Evolutionary conservation across 805 yeast genomes (phyloP).

Genomic region (Yamadazyma paraphyllophila): DNA sequence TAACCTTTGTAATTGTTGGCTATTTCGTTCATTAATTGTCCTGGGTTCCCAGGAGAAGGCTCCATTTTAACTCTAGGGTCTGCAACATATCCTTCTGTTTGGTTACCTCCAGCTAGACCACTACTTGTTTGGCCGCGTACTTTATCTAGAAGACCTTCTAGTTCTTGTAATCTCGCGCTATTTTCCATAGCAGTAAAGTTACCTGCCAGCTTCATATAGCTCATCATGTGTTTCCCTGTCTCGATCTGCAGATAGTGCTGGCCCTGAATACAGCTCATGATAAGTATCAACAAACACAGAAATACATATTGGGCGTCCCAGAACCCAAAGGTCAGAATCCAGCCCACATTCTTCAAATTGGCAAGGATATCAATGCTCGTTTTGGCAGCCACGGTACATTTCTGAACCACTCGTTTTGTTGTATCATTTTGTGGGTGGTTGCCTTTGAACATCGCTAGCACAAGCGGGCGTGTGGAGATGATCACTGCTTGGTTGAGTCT

Average conservation of each 20-base stretch:
- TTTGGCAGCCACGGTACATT: constrained; percentile 29
- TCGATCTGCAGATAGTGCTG: constrained; percentile 8
- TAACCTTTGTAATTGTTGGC: constrained; percentile 5
- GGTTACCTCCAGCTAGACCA: too few species aligned
- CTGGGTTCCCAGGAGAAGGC: background rate
- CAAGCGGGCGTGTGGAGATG: constrained; percentile 30
- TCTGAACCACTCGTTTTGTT: constrained; percentile 20
- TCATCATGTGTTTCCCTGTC: constrained; percentile 7
- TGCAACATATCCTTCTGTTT: background rate
- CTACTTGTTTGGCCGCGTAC: background rate
- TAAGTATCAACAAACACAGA: constrained; percentile 27
- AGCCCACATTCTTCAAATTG: constrained; percentile 23
- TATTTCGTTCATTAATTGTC: constrained; percentile 7
- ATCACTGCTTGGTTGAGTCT: constrained; percentile 34
- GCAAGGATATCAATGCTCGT: constrained; percentile 27
- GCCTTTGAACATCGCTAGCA: constrained; percentile 26
- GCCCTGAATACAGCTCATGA: constrained; percentile 15
- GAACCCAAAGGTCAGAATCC: constrained; percentile 32
- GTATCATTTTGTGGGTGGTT: constrained; percentile 2
- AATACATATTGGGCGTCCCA: constrained; percentile 42
- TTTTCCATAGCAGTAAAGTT: constrained; percentile 13
- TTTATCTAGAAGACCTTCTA: constrained; percentile 7
- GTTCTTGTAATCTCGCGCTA: constrained; percentile 6
- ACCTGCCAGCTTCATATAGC: constrained; percentile 11
- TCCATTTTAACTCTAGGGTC: background rate